Conservation (phyloP, 2,329 filamentous ascomycete genomes). For the Sclerotinia sclerotiorum region DNA sequence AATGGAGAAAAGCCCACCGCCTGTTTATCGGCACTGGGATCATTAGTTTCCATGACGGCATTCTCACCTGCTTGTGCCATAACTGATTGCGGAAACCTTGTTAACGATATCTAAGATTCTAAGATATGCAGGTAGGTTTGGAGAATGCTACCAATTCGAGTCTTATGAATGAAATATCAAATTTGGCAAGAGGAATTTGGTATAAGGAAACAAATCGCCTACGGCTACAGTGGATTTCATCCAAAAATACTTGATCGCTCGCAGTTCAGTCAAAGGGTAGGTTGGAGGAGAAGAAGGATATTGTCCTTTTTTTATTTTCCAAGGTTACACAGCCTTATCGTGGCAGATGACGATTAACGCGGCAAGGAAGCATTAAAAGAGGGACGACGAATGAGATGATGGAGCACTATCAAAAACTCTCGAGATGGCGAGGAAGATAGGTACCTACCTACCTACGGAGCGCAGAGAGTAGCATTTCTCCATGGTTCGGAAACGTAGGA, state of each 20-base stretch:
- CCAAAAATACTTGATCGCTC: background rate
- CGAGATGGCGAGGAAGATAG: background rate
- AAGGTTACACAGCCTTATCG: slow-evolving; percentile 6
- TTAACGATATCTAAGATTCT: background rate
- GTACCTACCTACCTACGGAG: background rate
- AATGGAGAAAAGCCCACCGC: slow-evolving; percentile 24
- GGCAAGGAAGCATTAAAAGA: background rate
- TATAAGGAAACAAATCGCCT: background rate
- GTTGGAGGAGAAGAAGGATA: background rate
- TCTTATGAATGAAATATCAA: background rate
- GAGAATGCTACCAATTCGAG: background rate
- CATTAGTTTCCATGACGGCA: slow-evolving; percentile 28
- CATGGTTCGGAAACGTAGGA: background rate
- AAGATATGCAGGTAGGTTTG: background rate
- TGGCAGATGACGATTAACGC: background rate
- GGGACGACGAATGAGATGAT: slow-evolving; percentile 13
- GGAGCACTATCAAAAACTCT: background rate
- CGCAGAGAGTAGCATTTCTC: background rate
- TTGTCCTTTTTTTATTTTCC: background rate
- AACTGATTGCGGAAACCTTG: slow-evolving; percentile 3
- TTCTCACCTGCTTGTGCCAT: slow-evolving; percentile 25
- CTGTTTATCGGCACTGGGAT: slow-evolving; percentile 29
- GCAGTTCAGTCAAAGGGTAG: background rate
- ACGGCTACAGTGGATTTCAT: background rate
- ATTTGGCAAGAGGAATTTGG: background rate